These are phyloP conservation scores for Auxenochlorella pyrenoidosa DNA, from an alignment of 139 green algal species.

Conservation along the genomic window DNA sequence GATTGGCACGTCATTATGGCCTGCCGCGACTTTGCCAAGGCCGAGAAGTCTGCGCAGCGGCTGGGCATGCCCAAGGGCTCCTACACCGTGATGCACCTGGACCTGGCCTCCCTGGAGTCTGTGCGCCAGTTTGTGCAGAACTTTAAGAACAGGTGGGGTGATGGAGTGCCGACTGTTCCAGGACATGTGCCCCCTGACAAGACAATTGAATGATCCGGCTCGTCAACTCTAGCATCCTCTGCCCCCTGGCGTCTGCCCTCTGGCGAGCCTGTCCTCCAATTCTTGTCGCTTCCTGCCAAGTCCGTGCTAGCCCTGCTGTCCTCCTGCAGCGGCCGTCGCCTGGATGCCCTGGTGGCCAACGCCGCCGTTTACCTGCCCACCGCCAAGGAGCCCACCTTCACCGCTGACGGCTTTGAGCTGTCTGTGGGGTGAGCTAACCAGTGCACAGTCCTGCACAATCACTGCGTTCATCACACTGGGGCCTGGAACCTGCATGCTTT, in stretches of 20 bases:
- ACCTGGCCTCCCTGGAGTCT: slow-evolving; percentile 83
- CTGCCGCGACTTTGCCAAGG: slow-evolving; percentile 72
- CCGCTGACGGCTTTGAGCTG: slow-evolving; percentile 91
- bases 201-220: not conserved
- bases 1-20: slow-evolving; percentile 94
- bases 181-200: too few species aligned
- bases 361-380: slow-evolving; percentile 94
- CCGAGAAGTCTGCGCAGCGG: slow-evolving; percentile 41
- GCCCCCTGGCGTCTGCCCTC: too few species aligned
- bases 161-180: too few species aligned
- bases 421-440: slow-evolving; percentile 54
- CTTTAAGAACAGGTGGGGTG: slow-evolving; percentile 61
- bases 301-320: not conserved
- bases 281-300: too few species aligned
- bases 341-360: slow-evolving; percentile 93
- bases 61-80: slow-evolving; percentile 71
- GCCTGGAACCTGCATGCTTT: not conserved
- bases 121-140: slow-evolving; percentile 86
- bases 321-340: slow-evolving; percentile 55
- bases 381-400: slow-evolving; percentile 87
- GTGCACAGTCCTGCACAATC: too few species aligned
- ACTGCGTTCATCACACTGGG: not conserved
- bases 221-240: too few species aligned
- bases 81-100: slow-evolving; percentile 87
- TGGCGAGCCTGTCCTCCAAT: too few species aligned